phyloP scores from a whole-genome alignment of 2,329 filamentous ascomycete species.

The Clarireedia monteithiana region DNA sequence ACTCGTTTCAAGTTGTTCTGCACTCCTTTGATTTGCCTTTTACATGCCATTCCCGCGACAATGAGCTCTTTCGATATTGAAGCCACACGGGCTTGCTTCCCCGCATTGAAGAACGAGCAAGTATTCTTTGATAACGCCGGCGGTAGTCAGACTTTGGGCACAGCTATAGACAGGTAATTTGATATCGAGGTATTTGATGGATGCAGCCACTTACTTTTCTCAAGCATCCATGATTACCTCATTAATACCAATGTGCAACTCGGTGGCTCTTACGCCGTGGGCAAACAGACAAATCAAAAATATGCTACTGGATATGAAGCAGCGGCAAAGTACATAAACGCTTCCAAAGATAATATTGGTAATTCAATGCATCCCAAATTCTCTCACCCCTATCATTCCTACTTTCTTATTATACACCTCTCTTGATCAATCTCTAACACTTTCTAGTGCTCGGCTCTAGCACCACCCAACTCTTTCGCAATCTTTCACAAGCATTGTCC shows the following conservation, averaged over 20 bases:
- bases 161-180: constrained; percentile 57
- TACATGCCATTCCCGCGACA: background rate
- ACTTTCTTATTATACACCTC: background rate
- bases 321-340: constrained; percentile 65
- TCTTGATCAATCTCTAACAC: constrained; percentile 2
- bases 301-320: constrained; percentile 55
- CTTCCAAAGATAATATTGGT: constrained; percentile 57
- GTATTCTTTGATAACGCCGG: constrained; percentile 74
- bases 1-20: background rate
- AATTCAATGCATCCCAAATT: constrained; percentile 3
- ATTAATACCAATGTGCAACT: constrained; percentile 66
- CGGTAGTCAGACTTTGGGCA: constrained; percentile 61
- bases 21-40: background rate
- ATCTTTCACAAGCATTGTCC: constrained; percentile 49
- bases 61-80: constrained; percentile 42
- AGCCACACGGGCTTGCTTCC: constrained; percentile 53
- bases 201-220: constrained; percentile 3
- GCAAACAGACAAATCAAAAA: constrained; percentile 48
- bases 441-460: constrained; percentile 58
- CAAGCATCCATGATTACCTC: constrained; percentile 58
- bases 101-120: constrained; percentile 57
- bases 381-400: background rate
- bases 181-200: background rate
- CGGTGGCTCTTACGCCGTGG: constrained; percentile 59
- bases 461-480: constrained; percentile 70